Evolutionary conservation across 306 rosid genomes (phyloP).

Genomic region (Cucumis hystrix): DNA sequence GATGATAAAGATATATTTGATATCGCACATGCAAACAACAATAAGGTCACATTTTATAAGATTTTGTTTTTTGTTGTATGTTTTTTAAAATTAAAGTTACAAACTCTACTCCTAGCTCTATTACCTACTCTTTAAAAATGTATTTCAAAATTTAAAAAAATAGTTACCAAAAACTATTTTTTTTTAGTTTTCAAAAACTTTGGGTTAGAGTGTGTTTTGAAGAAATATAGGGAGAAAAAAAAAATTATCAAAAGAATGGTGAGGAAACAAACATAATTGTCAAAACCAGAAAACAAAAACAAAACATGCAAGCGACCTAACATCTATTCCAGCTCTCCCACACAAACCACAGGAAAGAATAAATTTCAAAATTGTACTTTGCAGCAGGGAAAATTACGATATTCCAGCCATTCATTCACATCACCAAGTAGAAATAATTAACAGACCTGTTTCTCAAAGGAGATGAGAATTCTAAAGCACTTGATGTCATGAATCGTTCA

Average conservation of each 20-base stretch:
- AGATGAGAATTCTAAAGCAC: constrained; percentile 68
- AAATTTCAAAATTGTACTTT: not conserved
- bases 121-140: not conserved
- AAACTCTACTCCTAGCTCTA: not conserved
- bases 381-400: not conserved
- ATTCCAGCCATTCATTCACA: not conserved
- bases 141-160: too few species aligned
- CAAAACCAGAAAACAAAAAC: not conserved
- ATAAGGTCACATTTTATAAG: not conserved
- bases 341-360: not conserved
- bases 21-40: not conserved
- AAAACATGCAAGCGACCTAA: not conserved
- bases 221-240: too few species aligned
- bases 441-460: constrained; percentile 85
- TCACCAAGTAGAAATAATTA: not conserved
- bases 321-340: not conserved
- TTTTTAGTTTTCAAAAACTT: too few species aligned
- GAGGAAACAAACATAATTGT: not conserved
- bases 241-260: not conserved
- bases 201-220: not conserved
- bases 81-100: too few species aligned
- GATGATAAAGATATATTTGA: not conserved
- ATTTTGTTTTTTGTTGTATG: not conserved
- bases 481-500: constrained; percentile 88
- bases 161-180: not conserved